Percentiles rank a stretch among this genome's conserved stretches.
Evolutionary conservation across 225 moss, liverwort and hornwort genomes (phyloP).

Genomic region (Sphagnum tenellum): DNA sequence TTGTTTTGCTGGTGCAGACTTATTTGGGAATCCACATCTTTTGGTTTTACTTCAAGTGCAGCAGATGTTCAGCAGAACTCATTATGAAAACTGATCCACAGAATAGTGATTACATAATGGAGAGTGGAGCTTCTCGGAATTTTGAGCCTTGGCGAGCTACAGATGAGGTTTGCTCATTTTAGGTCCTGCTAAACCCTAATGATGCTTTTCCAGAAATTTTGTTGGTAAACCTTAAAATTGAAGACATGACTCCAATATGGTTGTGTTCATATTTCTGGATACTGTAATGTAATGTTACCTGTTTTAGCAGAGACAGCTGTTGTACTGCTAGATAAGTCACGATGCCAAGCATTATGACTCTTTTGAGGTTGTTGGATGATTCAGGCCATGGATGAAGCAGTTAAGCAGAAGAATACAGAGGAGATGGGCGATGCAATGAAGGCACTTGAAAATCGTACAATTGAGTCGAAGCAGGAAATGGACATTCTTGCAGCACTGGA

Average conservation of each 20-base stretch:
- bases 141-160: slow-evolving; percentile 92
- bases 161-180: slow-evolving; percentile 46
- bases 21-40: slow-evolving; percentile 81
- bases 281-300: too few species aligned
- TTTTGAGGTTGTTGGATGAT: slow-evolving; percentile 5
- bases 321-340: too few species aligned
- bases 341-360: too few species aligned
- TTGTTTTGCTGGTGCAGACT: slow-evolving; percentile 31
- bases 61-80: slow-evolving; percentile 72
- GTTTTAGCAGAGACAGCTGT: too few species aligned
- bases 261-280: too few species aligned
- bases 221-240: too few species aligned
- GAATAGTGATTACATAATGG: slow-evolving; percentile 84
- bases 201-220: too few species aligned
- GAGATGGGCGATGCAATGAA: slow-evolving; percentile 91
- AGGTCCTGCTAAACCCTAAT: too few species aligned
- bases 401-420: slow-evolving; percentile 67
- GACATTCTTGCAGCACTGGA: slow-evolving; percentile 85
- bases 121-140: slow-evolving; percentile 78
- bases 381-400: slow-evolving; percentile 77
- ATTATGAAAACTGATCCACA: slow-evolving; percentile 90
- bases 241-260: too few species aligned
- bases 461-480: slow-evolving; percentile 94
- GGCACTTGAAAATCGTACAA: slow-evolving; percentile 76
- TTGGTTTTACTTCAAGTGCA: slow-evolving; percentile 83